phyloP scores from a whole-genome alignment of 2,329 filamentous ascomycete species.

The Pestalotiopsis sp. region DNA sequence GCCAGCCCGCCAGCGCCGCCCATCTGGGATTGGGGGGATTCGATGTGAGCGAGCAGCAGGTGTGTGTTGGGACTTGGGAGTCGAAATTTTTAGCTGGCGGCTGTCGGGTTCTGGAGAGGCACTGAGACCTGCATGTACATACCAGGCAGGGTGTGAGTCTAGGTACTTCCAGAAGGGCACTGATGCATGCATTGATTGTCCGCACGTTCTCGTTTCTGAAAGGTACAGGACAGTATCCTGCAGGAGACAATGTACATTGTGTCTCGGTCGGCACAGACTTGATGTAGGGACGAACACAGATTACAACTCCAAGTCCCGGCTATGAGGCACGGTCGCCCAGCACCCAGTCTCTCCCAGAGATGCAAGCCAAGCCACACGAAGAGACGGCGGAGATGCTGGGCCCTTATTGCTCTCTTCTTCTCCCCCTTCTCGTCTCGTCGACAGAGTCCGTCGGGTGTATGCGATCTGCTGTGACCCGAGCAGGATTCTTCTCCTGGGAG shows the following conservation, averaged over 20 bases:
- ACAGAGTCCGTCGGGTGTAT: too few species aligned
- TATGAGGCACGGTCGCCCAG: not conserved
- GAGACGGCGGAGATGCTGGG: not conserved
- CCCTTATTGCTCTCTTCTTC: not conserved
- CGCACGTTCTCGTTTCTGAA: too few species aligned
- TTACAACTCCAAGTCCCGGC: not conserved
- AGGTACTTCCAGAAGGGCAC: not conserved
- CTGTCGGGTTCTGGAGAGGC: not conserved
- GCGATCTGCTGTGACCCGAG: not conserved
- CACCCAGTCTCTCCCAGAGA: not conserved
- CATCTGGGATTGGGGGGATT: not conserved
- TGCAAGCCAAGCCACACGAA: not conserved
- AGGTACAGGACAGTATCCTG: too few species aligned
- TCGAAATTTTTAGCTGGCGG: not conserved
- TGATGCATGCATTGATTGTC: too few species aligned
- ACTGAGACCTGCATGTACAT: not conserved
- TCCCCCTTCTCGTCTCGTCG: not conserved
- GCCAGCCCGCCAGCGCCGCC: not conserved
- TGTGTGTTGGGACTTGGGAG: not conserved
- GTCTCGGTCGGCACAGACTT: not conserved
- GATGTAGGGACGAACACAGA: not conserved
- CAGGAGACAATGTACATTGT: not conserved
- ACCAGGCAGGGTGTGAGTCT: not conserved
- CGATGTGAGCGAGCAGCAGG: not conserved
- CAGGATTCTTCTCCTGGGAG: too few species aligned